Evolutionary conservation across 2,329 filamentous ascomycete species (phyloP).

Genomic region (Didymella pomorum): DNA sequence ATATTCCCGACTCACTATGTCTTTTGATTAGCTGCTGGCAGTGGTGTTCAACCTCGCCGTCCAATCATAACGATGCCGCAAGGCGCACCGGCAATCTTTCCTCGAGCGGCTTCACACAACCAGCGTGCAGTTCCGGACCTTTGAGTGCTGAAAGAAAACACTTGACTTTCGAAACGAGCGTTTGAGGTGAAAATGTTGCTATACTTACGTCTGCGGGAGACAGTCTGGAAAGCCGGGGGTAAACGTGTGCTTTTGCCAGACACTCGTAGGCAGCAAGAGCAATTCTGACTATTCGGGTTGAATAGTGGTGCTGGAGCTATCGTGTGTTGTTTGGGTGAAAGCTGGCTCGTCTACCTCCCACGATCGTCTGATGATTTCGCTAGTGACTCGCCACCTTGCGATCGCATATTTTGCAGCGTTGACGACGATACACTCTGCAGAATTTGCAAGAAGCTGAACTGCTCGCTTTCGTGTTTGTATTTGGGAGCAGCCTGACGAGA

Average conservation of each 20-base stretch:
- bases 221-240: neutral
- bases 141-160: neutral
- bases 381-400: conserved; percentile 17
- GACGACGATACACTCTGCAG: neutral
- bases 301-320: conserved; percentile 9
- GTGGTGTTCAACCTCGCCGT: neutral
- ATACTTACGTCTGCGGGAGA: conserved; percentile 1
- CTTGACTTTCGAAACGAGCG: neutral
- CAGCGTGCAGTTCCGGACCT: neutral
- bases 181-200: neutral
- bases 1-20: conserved; percentile 9
- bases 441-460: conserved; percentile 1
- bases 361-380: conserved; percentile 14
- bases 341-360: conserved; percentile 21
- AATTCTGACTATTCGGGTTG: conserved; percentile 1
- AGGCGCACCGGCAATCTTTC: neutral
- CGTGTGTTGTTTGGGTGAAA: conserved; percentile 7
- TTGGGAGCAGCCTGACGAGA: conserved; percentile 7
- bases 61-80: neutral
- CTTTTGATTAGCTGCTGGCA: neutral
- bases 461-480: conserved; percentile 9
- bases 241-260: neutral
- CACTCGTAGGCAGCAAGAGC: neutral
- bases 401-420: conserved; percentile 18
- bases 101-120: neutral